Evolutionary conservation across 2,329 filamentous ascomycete genomes (phyloP).

Genomic region (Arthrobotrys musiformis): DNA sequence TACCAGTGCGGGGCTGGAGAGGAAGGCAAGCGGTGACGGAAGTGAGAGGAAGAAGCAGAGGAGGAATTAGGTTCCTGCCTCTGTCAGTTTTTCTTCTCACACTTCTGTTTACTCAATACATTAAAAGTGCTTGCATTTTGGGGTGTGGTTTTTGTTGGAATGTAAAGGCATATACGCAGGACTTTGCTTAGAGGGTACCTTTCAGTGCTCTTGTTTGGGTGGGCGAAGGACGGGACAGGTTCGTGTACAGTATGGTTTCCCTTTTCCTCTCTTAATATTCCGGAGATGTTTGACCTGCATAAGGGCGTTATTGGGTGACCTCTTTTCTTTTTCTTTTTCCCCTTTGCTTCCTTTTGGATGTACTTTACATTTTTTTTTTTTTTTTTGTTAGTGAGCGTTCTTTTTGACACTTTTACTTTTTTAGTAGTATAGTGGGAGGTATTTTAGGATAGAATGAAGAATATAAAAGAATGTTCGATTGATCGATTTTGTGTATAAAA

Average conservation of each 20-base stretch:
- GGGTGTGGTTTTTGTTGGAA: neutral
- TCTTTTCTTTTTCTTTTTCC: neutral
- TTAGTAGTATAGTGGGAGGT: neutral
- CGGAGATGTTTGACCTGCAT: constrained; percentile 19
- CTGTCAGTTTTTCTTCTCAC: neutral
- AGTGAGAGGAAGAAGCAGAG: constrained; percentile 52
- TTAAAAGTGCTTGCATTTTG: neutral
- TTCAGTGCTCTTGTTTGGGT: neutral
- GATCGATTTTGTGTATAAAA: neutral
- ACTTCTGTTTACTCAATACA: neutral
- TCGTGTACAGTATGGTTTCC: constrained; percentile 23
- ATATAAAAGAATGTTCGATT: constrained; percentile 2
- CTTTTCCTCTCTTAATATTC: constrained; percentile 3
- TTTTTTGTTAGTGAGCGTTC: neutral
- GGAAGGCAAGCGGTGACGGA: constrained; percentile 47
- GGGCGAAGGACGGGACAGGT: neutral
- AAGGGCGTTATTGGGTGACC: constrained; percentile 6
- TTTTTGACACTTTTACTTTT: neutral
- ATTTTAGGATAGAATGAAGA: constrained; percentile 9
- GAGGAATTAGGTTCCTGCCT: constrained; percentile 15
- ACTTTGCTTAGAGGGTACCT: neutral
- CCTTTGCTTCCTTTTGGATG: neutral
- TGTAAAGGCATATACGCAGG: constrained; percentile 1
- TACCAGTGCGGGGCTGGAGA: constrained; percentile 46
- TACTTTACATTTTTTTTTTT: neutral